Base-by-base conservation (phyloP, 164 flowering plant species). In the Tinospora cordifolia region DNA sequence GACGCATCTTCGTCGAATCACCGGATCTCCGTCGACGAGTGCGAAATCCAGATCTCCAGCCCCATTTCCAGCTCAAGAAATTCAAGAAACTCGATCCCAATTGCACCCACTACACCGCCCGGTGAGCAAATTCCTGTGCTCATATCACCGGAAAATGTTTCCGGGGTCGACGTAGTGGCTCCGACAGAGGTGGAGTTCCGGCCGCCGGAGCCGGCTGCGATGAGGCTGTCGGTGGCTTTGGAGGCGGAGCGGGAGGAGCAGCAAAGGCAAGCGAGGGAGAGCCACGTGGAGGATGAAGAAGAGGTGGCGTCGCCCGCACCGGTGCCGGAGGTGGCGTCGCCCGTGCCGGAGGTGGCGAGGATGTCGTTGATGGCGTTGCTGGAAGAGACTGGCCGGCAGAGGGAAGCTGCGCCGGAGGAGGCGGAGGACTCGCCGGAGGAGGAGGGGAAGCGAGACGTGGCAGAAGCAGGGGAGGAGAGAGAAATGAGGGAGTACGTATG, bases 301-400 rank as follows among this genome's bases (percentile, higher is more conserved):
- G 75, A 26, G 24, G 62, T 3, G 19, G 63, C 38, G 11, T 70
- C 22, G 19, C 46, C n/a, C 3, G 72, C 30, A 66, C 67, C 74
- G 25, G 75, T 5, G 26, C 68, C 62, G 0, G 65, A 9, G 15
- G 71, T 19, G 21, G 72, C 34, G 49, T 68, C 5, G 49, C 51
- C 69, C 7, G 21, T 38, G 8, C 40, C 74, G 15, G 69, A 68
- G 49, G 66, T 81, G 83, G 65, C 69, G 79, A 85, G 86, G 73
- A 85, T 88, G 83, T 91, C 98, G 46, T 64, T 93, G 82, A 87
- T 93, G 97, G 86, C 84, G n/a, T 71, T 93, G 79, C 62, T 93
- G 82, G 91, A 84, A 81, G 89, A 87, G 84, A 84, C 83, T 4
- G 93, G 88, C 65, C 60, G 87, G 72, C 80, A 82, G 62, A 73